Base-by-base conservation (phyloP, 257 asterid genomes). In the Rhazya stricta region DNA sequence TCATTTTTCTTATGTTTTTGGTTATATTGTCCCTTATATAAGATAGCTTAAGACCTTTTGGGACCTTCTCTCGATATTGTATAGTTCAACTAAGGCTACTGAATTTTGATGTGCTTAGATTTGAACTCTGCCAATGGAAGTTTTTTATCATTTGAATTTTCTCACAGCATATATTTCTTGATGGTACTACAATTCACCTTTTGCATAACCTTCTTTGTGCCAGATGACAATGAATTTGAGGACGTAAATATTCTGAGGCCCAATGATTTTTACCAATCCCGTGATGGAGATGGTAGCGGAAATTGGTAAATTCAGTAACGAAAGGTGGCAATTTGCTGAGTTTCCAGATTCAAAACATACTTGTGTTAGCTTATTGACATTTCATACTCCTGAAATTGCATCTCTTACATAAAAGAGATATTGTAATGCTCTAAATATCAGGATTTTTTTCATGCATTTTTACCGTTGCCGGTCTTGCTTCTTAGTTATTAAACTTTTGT, bases 181-280 rank as follows among this genome's bases (percentile, higher is more conserved):
- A 62, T 74, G 1, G 6, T 5, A n/a, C 46, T 34, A 23, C 16
- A 15, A 19, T 61, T 16, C 32, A 39, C 29, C 15, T 19, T 34
- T 71, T 66, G 65, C 54, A 32, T 27, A 23, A 29, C 43, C 23
- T 70, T 67, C 27, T 61, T 30, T 72, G 46, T 81, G 53, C 34
- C 88, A 91, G 97, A 83, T 80, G 92, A 87, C 74, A 85, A 81
- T 37, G 91, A 87, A 73, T 91, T 88, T 57, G 96, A 91, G 85
- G 97, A 85, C 6, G 86, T 91, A 46, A 90, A 87, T 84, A 83
- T 91, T 3, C 83, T 69, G 79, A 81, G 81, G 83, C 81, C 94
- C 11, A 54, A 76, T 46, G 96, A 91, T 73, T 83, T 74, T 67
- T 68, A 79, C 81, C 90, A 84, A 51, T 76, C 89, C 54, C 89